These are phyloP conservation scores for Pyrus pyrifolia DNA, from an alignment of 306 rosid genomes.

Conservation along the genomic window DNA sequence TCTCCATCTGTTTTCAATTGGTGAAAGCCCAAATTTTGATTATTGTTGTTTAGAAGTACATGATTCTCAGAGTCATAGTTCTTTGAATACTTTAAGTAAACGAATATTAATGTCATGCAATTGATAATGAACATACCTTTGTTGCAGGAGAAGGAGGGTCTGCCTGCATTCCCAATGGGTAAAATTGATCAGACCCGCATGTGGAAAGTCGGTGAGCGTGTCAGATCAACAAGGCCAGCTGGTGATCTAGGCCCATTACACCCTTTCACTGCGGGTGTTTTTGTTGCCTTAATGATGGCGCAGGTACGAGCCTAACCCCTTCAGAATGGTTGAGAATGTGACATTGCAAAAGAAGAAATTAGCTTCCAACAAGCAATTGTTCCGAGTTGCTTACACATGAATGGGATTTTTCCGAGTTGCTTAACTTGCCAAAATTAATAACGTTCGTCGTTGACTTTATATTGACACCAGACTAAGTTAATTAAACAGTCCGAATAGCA, in stretches of 20 bases:
- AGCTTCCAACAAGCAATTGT: too few species aligned
- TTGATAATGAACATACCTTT: background rate
- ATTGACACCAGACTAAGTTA: too few species aligned
- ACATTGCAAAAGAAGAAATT: too few species aligned
- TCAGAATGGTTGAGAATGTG: too few species aligned
- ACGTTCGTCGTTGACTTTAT: too few species aligned
- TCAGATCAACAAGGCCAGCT: conserved; percentile 65
- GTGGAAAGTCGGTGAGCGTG: conserved; percentile 98
- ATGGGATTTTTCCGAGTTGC: background rate
- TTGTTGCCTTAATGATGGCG: conserved; percentile 91
- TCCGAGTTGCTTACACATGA: too few species aligned
- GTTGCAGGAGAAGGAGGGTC: conserved; percentile 87
- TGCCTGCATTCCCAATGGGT: conserved; percentile 98
- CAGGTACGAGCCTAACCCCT: conserved; percentile 40
- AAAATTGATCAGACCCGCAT: conserved; percentile 94
- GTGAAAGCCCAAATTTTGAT: background rate
- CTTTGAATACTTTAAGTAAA: background rate
- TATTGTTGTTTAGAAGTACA: background rate
- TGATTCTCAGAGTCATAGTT: background rate
- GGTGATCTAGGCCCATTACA: conserved; percentile 89
- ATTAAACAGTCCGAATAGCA: too few species aligned
- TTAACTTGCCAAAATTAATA: too few species aligned
- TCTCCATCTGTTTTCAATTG: background rate
- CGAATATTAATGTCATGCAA: background rate
- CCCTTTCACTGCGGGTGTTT: conserved; percentile 98